Base-by-base conservation (phyloP, 495 filamentous ascomycete species). In the Aspergillus leporis region DNA sequence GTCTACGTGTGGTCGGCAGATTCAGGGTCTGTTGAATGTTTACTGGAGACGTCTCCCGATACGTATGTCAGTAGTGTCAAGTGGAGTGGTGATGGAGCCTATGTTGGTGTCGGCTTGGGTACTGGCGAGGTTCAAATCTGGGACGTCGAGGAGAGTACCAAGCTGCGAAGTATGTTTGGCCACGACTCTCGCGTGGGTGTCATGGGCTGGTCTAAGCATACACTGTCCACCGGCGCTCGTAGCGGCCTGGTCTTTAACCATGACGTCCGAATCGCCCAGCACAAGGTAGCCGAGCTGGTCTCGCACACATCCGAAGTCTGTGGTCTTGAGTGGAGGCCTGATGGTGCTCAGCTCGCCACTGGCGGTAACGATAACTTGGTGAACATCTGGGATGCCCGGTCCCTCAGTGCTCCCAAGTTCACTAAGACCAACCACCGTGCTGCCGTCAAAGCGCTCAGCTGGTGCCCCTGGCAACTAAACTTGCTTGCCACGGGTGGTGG, bases 1-100 rank as follows among this genome's bases (percentile, higher is more conserved):
- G 93, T 98, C 58, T 99, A 98, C 65, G 90, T 99, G 64, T 99
- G 95, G 94, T 97, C 93, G n/a, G 94, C 95, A 14, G 93, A 99
- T 45, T 86, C 90, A 56, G 94, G 94, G 57, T 80, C 89, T 3
- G 94, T 98, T 36, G 88, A 81, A 76, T 89, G 86, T 62, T 87
- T 99, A 21, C 73, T 98, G 32, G 94, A 98, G 76, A 89, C 89
- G 3, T 80, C 82, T 46, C 78, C 90, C 9, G 94, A 98, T 68
- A 98, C 93, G 19, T 99, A 99, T 67, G 86, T 99, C 63, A 93
- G 92, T 80, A 96, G 91, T 61, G 94, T 99, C 60, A 97, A 97
- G 74, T 99, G 95, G 94, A 97, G 93, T 62, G 90, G 89, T 47
- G 94, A 99, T 65, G 95, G 94, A 45, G 93, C 94, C 5, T 97